These are phyloP conservation scores for Hemileccinum rubropunctum DNA, from an alignment of 768 basidiomycete species.

Conservation along the genomic window DNA sequence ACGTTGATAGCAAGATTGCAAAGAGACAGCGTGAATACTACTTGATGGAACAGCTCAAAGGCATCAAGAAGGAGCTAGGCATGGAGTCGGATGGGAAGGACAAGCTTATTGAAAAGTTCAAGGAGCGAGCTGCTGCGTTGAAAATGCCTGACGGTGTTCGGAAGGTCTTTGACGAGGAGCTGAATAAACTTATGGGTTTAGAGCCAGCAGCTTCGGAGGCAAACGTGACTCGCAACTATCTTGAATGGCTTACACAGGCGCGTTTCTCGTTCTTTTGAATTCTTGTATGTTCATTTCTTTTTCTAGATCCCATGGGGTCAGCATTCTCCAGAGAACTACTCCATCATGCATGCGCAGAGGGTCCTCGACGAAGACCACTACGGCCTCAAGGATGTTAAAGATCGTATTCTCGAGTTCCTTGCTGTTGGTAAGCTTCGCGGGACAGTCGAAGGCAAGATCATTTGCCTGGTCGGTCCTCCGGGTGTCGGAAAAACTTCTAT, in stretches of 20 bases:
- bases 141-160: constrained; percentile 88
- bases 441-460: constrained; percentile 95
- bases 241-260: constrained; percentile 89
- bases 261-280: constrained; percentile 8
- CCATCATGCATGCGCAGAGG: constrained; percentile 72
- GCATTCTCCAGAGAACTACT: constrained; percentile 91
- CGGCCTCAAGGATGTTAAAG: constrained; percentile 88
- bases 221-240: constrained; percentile 90
- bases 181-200: constrained; percentile 83
- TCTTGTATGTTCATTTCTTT: constrained; percentile 3
- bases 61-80: constrained; percentile 93
- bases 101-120: constrained; percentile 89
- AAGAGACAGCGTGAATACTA: constrained; percentile 95
- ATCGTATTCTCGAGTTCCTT: constrained; percentile 92
- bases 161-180: constrained; percentile 96
- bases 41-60: constrained; percentile 94
- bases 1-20: constrained; percentile 93
- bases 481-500: constrained; percentile 98
- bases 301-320: constrained; percentile 94
- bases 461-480: constrained; percentile 94
- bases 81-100: constrained; percentile 97
- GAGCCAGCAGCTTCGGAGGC: constrained; percentile 92
- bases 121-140: constrained; percentile 72
- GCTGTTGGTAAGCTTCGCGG: constrained; percentile 94
- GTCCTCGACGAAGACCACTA: constrained; percentile 97